Conservation (phyloP, 441 rosid species). For the Melastoma candidum region DNA sequence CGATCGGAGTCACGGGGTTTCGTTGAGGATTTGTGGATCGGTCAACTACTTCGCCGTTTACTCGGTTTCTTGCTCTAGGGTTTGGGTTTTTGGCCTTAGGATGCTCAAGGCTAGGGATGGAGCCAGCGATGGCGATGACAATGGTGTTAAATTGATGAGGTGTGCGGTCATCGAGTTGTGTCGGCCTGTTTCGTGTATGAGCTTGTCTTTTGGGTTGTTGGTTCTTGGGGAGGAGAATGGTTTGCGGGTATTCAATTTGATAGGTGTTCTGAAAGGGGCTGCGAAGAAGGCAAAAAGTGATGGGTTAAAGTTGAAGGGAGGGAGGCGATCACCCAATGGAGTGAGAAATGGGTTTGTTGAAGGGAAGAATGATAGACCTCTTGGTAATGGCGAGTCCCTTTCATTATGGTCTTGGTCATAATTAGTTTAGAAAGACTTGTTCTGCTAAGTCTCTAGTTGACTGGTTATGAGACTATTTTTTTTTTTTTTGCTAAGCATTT, state of each 20-base stretch:
- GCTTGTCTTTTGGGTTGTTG: conserved; percentile 43
- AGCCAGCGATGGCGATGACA: conserved; percentile 6
- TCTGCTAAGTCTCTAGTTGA: no score
- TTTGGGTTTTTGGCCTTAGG: conserved; percentile 52
- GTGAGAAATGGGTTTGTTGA: conserved; percentile 1
- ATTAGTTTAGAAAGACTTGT: no score
- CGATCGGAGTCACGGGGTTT: conserved; percentile 41
- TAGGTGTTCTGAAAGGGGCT: conserved; percentile 40
- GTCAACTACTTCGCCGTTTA: conserved; percentile 50
- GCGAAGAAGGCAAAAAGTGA: conserved; percentile 30
- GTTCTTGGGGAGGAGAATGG: conserved; percentile 63
- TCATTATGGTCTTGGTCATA: no score
- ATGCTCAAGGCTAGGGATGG: conserved; percentile 21
- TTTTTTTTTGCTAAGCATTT: no score
- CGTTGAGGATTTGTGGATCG: conserved; percentile 46
- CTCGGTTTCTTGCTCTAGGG: conserved; percentile 42
- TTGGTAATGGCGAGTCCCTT: no score
- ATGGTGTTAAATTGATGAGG: conserved; percentile 48
- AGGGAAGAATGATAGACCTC: no score
- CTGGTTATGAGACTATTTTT: no score
- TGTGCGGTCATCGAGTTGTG: conserved; percentile 58
- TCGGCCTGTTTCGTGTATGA: conserved; percentile 49
- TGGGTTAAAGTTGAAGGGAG: conserved; percentile 16
- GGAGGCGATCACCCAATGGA: conserved; percentile 34
- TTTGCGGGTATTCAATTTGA: conserved; percentile 47